Base-by-base conservation (phyloP, 2,329 filamentous ascomycete species). In the Fusarium continuum region DNA sequence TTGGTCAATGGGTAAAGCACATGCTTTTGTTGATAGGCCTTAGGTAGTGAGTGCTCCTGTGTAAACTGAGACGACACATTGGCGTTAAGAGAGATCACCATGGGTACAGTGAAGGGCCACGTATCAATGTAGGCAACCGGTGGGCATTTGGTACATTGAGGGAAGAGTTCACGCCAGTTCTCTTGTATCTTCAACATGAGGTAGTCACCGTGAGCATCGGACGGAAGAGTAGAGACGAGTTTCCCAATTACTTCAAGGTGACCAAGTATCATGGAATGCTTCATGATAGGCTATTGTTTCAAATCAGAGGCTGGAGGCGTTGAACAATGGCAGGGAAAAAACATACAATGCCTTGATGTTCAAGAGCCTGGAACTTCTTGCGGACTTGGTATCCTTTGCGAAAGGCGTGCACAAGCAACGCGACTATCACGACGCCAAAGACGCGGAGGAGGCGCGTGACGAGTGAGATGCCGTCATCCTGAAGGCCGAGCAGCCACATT, bases 1-100 rank as follows among this genome's bases (percentile, higher is more conserved):
- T 66, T 62, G 3, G 75, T 76, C 8, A 78, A 50, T 2, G 75
- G 76, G 8, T 49, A 46, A 8, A 73, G 34, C 19, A 66, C 45
- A 4, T 54, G 43, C 36, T 58, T 77, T 34, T 75, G 69, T 46
- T 73, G 72, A 19, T 73, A 53, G 23, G 70, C 55, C 13, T 71
- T 71, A n/a, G 50, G 57, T 6, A 67, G 23, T 7, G 60, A 60
- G 9, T 67, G 23, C 4, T 71, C 61, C 19, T 62, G 64, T 14
- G 55, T 69, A 45, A 67, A 67, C 43, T 70, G 69, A 8, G 50
- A 48, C 2, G 64, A 65, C 4, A 69, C 38, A n/a, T 64, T 50
- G 3, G 62, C 44, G 44, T 67, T 58, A 19, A 71, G 43, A 14
- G 61, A 59, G 25, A 72, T 47, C 3, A 67, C 9, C 19, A 61